phyloP scores from a whole-genome alignment of 2,329 filamentous ascomycete species.

The Apiospora rasikravindrae region DNA sequence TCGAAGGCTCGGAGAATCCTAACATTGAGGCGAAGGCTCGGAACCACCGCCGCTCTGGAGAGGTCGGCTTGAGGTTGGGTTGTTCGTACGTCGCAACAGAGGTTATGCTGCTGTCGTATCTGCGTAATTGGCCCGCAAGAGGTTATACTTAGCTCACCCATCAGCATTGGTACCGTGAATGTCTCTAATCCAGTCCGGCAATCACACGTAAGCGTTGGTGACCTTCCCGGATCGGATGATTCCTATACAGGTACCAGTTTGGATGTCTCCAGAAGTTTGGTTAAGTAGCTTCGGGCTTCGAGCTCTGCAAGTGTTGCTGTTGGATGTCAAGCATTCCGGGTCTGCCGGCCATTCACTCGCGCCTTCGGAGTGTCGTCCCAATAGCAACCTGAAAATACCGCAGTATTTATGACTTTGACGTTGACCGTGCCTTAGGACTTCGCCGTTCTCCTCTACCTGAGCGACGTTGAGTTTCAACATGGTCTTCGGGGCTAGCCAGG shows the following conservation, averaged over 20 bases:
- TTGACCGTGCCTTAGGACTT: constrained; percentile 2
- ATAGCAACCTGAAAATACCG: constrained; percentile 25
- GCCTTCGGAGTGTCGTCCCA: constrained; percentile 19
- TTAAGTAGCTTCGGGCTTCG: constrained; percentile 27
- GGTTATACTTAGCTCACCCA: too few relatives aligned
- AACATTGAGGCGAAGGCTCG: too few relatives aligned
- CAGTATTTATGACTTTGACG: constrained; percentile 18
- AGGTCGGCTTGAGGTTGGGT: too few relatives aligned
- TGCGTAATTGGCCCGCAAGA: too few relatives aligned
- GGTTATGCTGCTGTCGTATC: too few relatives aligned
- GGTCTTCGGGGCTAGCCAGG: not conserved
- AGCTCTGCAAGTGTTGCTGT: constrained; percentile 30
- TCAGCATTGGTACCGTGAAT: too few relatives aligned
- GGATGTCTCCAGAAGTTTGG: constrained; percentile 17
- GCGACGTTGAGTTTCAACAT: not conserved
- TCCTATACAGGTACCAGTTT: constrained; percentile 24
- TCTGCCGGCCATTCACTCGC: constrained; percentile 34
- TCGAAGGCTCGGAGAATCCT: too few relatives aligned
- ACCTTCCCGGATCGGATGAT: constrained; percentile 29
- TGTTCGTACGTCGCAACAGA: too few relatives aligned
- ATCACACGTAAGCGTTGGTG: constrained; percentile 29
- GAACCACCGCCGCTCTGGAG: too few relatives aligned
- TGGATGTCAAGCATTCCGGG: constrained; percentile 33
- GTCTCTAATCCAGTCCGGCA: constrained; percentile 28
- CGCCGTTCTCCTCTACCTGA: not conserved